Evolutionary conservation across 2,329 filamentous ascomycete genomes (phyloP).

Genomic region (Colletotrichum aenigma): DNA sequence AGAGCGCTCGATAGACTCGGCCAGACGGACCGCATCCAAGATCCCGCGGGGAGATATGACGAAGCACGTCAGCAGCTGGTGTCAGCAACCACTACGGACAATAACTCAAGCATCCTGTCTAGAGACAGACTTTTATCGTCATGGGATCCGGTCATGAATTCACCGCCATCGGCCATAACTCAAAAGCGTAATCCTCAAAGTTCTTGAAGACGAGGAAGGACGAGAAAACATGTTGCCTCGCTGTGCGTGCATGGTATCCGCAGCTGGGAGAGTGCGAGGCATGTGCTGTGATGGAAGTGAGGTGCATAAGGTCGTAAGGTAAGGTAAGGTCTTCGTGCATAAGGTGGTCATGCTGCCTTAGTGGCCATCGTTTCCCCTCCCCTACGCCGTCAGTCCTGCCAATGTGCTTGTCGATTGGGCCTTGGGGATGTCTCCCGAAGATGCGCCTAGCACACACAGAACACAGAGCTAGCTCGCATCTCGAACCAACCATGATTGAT

Average conservation of each 20-base stretch:
- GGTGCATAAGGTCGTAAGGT: background rate
- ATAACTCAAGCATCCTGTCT: background rate
- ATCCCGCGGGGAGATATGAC: background rate
- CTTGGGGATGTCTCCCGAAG: background rate
- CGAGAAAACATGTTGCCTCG: background rate
- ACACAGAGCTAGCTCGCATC: background rate
- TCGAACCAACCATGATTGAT: conserved; percentile 9
- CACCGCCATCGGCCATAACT: background rate
- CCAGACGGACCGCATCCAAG: background rate
- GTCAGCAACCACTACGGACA: background rate
- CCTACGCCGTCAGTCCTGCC: background rate
- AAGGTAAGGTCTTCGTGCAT: conserved; percentile 13
- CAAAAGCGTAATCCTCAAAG: background rate
- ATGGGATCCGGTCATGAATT: background rate
- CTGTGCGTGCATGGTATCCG: background rate
- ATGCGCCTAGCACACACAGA: background rate
- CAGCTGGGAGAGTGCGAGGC: background rate
- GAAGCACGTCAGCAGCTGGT: background rate
- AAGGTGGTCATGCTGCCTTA: background rate
- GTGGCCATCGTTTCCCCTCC: background rate
- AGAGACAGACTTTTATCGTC: background rate
- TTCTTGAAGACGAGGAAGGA: background rate
- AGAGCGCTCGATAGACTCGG: background rate
- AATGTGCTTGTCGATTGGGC: background rate
- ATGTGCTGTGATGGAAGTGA: background rate